Evolutionary conservation across 352 stramenopile genomes (phyloP), one percentile per base, ranked within the genome.

Genomic region (Phytophthora fragariae): DNA sequence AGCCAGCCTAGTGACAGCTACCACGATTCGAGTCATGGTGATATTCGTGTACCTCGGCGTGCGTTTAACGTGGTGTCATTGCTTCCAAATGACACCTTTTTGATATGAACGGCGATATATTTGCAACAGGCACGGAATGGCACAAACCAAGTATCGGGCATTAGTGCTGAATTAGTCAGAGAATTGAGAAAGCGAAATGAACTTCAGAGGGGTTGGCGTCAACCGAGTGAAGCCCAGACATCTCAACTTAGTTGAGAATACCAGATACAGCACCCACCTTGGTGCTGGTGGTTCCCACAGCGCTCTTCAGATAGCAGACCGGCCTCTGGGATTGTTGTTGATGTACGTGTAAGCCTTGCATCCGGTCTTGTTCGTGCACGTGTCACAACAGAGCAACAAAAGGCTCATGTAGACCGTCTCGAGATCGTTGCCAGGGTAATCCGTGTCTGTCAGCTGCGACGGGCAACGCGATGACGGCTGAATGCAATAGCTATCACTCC

Each of bases 321-420:
- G 73, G 56, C 10, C 70, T n/a, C 70, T 66, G 14, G 62, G 66
- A n/a, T 76, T 76, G 62, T 64, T 83, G 73, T 86, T 83, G 37
- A 81, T 73, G 59, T 76, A 86, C 49, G 80, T 82, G 74, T 86
- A 86, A 24, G 75, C 76, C 62, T 81, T 81, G 70, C 79, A 86
- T 15, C 62, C 57, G 52, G 31, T 12, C 7, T 60, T 82, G 17
- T 67, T 74, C 8, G 70, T 54, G 69, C 81, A 88, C 7, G 68
- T 77, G 12, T 85, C 75, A 19, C 81, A 89, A 39, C 81, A 85
- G 8, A 80, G 62, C 27, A 73, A 80, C 24, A 73, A 73, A 9
- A 77, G 63, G 24, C 59, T 75, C 52, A 81, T 70, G 57, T 84
- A 85, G 24, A 85, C 70, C 1, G 76, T 84, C 60, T 76, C 31